A percentile compares a stretch with the other conserved stretches of the same genome.
Evolutionary conservation across 345 rosid species (phyloP).

Genomic region (Arabidopsis thaliana): DNA sequence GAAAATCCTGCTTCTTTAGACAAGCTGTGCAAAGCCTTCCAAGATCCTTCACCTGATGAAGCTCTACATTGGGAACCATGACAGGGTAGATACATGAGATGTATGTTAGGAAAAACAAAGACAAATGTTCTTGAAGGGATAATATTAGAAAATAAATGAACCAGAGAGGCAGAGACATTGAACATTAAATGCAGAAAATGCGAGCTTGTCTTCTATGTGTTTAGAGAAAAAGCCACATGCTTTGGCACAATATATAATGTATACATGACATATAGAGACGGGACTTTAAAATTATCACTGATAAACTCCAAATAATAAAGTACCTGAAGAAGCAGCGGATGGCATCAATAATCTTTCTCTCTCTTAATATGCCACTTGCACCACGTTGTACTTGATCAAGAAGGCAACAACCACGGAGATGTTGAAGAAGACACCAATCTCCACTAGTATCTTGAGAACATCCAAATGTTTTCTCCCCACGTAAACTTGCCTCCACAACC

Average conservation of each 20-base stretch:
- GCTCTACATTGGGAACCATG: conserved; percentile 60
- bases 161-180: conserved; percentile 13
- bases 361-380: conserved; percentile 62
- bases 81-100: conserved; percentile 28
- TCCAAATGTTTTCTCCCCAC: conserved; percentile 68
- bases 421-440: conserved; percentile 89
- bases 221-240: conserved; percentile 8
- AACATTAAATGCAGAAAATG: conserved; percentile 11
- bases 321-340: conserved; percentile 91
- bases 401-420: conserved; percentile 90
- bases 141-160: conserved; percentile 19
- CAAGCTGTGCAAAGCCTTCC: conserved; percentile 74
- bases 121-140: conserved; percentile 26
- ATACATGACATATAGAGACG: conserved; percentile 10
- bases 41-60: conserved; percentile 85
- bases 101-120: conserved; percentile 9
- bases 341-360: conserved; percentile 79
- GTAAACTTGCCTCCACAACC: conserved; percentile 70
- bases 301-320: conserved; percentile 27
- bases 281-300: conserved; percentile 4
- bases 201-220: conserved; percentile 18
- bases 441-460: conserved; percentile 71
- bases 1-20: conserved; percentile 74
- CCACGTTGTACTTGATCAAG: conserved; percentile 79
- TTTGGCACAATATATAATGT: conserved; percentile 2